Percentiles rank a stretch among this genome's conserved stretches.
Evolutionary conservation across 208 protist genomes (phyloP).

Genomic region (Crithidia fasciculata): DNA sequence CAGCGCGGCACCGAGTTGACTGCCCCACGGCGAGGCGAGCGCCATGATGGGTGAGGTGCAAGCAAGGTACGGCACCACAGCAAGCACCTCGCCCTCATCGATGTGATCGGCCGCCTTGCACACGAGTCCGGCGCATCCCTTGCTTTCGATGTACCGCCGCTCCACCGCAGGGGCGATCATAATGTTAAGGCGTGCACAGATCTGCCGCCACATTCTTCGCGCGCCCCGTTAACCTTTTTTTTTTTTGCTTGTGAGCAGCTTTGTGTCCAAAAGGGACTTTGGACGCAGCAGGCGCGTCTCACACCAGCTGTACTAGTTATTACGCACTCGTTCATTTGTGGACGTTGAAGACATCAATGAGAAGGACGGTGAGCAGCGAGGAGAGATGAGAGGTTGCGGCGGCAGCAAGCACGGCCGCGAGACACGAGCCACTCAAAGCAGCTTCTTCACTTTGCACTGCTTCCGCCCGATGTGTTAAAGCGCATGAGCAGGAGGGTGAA

Average conservation of each 20-base stretch:
- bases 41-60: constrained; percentile 61
- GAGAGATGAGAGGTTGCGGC: background rate
- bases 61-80: constrained; percentile 51
- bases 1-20: constrained; percentile 32
- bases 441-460: too few relatives aligned
- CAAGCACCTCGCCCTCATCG: constrained; percentile 46
- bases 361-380: background rate
- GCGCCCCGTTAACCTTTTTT: background rate
- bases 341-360: background rate
- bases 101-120: constrained; percentile 38
- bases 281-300: background rate
- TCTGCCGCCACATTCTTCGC: constrained; percentile 49
- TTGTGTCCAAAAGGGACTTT: background rate
- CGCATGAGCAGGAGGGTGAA: too few relatives aligned
- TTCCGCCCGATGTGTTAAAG: too few relatives aligned
- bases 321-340: too few relatives aligned
- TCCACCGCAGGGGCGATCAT: constrained; percentile 42
- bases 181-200: constrained; percentile 40
- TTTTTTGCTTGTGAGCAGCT: background rate
- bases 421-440: too few relatives aligned
- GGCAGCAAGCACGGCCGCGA: too few relatives aligned
- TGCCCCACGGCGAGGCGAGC: constrained; percentile 61
- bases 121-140: constrained; percentile 53
- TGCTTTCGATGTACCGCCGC: constrained; percentile 31
- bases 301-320: background rate